Evolutionary conservation across 2,329 filamentous ascomycete species (phyloP).

Genomic region (Bipolaris bicolor): DNA sequence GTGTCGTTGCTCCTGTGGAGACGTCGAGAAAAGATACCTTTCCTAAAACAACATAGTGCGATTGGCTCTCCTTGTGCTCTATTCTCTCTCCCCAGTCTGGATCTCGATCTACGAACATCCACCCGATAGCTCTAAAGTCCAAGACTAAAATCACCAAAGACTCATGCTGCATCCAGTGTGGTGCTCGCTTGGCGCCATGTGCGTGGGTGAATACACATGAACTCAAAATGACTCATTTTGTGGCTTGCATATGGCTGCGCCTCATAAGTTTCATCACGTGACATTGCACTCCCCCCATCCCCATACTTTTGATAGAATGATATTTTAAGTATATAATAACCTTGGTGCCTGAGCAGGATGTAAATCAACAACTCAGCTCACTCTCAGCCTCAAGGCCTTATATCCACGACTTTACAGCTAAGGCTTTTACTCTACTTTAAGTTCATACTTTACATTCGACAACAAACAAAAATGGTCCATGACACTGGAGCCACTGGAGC

Average conservation of each 20-base stretch:
- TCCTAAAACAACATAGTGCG: background rate
- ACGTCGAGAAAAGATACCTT: background rate
- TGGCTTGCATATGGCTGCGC: constrained; percentile 1
- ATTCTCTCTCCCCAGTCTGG: background rate
- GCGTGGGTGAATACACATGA: background rate
- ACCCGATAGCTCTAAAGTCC: background rate
- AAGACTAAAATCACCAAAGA: background rate
- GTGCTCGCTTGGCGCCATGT: background rate
- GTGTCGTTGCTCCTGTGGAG: background rate
- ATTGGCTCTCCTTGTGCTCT: background rate
- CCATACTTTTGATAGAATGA: background rate
- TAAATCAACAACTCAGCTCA: background rate
- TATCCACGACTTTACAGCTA: too few relatives aligned
- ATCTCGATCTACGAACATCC: background rate
- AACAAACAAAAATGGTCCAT: background rate
- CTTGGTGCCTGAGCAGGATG: background rate
- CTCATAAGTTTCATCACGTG: background rate
- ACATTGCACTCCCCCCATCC: background rate
- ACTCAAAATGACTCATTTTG: constrained; percentile 5
- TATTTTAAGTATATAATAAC: background rate
- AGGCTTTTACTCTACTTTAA: background rate
- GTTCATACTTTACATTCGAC: background rate
- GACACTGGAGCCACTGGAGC: background rate
- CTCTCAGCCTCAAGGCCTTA: background rate
- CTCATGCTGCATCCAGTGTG: background rate